Conservation (phyloP, 1,284 basidiomycete genomes). For the Fomes fomentarius region DNA sequence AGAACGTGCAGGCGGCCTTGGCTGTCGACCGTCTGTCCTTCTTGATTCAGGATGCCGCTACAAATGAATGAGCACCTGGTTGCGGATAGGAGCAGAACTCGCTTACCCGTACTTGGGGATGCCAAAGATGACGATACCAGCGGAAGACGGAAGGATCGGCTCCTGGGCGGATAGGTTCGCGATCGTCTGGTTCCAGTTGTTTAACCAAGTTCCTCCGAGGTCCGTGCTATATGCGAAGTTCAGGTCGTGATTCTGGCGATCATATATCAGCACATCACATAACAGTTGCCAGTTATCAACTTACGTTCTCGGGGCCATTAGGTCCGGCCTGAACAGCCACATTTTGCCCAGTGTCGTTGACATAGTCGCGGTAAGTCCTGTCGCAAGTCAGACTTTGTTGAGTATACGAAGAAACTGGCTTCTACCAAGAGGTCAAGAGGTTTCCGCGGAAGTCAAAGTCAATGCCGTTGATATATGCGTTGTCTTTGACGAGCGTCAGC, state of each 20-base stretch:
- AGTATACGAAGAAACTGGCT: not conserved
- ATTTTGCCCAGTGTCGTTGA: slow-evolving; percentile 45
- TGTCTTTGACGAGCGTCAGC: slow-evolving; percentile 32
- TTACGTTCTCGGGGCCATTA: slow-evolving; percentile 48
- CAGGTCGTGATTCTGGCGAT: slow-evolving; percentile 46
- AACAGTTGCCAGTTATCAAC: slow-evolving; percentile 6
- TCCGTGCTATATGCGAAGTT: slow-evolving; percentile 41
- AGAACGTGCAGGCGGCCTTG: slow-evolving; percentile 44
- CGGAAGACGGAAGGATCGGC: slow-evolving; percentile 40
- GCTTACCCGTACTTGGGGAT: slow-evolving; percentile 46
- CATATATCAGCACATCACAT: not conserved
- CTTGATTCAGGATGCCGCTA: slow-evolving; percentile 48
- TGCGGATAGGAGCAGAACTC: too few relatives aligned
- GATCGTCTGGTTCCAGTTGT: slow-evolving; percentile 43
- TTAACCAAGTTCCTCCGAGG: slow-evolving; percentile 40
- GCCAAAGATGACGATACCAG: slow-evolving; percentile 43
- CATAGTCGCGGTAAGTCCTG: slow-evolving; percentile 49
- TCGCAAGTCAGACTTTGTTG: not conserved
- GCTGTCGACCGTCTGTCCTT: slow-evolving; percentile 43
- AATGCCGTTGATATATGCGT: slow-evolving; percentile 49
- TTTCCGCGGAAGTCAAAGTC: slow-evolving; percentile 41
- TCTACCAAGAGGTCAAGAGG: slow-evolving; percentile 43
- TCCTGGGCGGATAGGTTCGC: slow-evolving; percentile 30
- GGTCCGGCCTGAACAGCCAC: slow-evolving; percentile 47
- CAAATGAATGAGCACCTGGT: not conserved